These are phyloP conservation scores for Zasmidium angulare DNA, from an alignment of 2,329 filamentous ascomycete species.

Conservation along the genomic window DNA sequence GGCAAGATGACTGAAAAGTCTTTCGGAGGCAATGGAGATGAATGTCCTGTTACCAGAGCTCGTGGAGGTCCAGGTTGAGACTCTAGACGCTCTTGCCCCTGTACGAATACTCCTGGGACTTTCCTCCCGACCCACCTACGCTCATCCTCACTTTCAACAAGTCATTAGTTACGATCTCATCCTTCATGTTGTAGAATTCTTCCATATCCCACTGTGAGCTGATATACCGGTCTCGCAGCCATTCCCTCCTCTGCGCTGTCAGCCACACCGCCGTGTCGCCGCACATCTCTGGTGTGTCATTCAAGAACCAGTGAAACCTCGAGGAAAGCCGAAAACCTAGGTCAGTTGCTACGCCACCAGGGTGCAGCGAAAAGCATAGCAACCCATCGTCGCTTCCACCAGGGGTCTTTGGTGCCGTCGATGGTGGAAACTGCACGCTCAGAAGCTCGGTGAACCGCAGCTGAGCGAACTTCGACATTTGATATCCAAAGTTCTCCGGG, in stretches of 20 bases:
- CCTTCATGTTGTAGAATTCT: conserved; percentile 36
- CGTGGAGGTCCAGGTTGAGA: too few species aligned
- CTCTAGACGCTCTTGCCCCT: too few species aligned
- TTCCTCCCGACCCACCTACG: background rate
- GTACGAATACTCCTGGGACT: background rate
- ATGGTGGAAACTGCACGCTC: background rate
- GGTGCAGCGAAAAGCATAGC: background rate
- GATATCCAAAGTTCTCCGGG: conserved; percentile 42
- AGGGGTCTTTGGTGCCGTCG: background rate
- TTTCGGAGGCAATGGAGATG: too few species aligned
- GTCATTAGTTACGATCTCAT: background rate
- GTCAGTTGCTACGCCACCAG: background rate
- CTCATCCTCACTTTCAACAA: background rate
- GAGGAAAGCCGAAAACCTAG: background rate
- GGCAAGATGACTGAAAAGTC: too few species aligned
- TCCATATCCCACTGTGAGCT: conserved; percentile 1
- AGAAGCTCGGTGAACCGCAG: background rate
- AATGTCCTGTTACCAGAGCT: too few species aligned
- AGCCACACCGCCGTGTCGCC: background rate
- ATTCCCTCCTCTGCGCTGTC: conserved; percentile 1
- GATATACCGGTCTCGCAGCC: background rate
- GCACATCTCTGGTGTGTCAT: background rate
- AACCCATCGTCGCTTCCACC: background rate
- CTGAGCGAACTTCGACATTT: conserved; percentile 40
- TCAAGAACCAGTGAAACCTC: background rate